These are phyloP conservation scores for Leucoagaricus sp. DNA, from an alignment of 1,284 basidiomycete genomes.

Conservation along the genomic window DNA sequence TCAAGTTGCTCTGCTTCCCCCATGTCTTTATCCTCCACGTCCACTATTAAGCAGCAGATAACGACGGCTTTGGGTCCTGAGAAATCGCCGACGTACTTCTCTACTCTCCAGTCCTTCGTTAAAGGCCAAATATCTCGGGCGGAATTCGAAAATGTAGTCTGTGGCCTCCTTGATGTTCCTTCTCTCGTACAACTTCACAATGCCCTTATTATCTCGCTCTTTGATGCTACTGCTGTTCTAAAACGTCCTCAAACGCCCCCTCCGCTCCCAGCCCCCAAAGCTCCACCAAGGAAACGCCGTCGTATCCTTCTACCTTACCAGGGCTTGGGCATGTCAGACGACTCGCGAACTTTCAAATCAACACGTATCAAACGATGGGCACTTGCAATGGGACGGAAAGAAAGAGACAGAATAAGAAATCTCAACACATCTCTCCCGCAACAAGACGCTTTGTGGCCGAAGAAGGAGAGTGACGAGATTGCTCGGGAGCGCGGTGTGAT, in stretches of 20 bases:
- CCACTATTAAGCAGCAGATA: slow-evolving; percentile 68
- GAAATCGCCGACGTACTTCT: slow-evolving; percentile 64
- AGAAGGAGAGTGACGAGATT: slow-evolving; percentile 64
- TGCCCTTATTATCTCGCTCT: slow-evolving; percentile 76
- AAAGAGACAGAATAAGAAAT: slow-evolving; percentile 68
- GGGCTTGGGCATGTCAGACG: slow-evolving; percentile 53
- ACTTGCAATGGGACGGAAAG: slow-evolving; percentile 66
- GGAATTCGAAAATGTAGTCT: slow-evolving; percentile 73
- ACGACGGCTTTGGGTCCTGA: slow-evolving; percentile 50
- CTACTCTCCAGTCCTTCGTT: slow-evolving; percentile 63
- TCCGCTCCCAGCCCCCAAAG: slow-evolving; percentile 58
- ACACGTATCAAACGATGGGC: slow-evolving; percentile 74
- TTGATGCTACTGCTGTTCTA: slow-evolving; percentile 70
- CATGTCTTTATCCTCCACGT: slow-evolving; percentile 77
- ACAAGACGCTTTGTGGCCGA: slow-evolving; percentile 41
- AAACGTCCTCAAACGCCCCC: slow-evolving; percentile 65
- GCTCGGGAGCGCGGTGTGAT: slow-evolving; percentile 67
- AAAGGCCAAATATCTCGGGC: slow-evolving; percentile 65
- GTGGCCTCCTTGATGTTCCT: slow-evolving; percentile 1
- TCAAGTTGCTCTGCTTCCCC: not conserved
- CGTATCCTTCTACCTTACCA: slow-evolving; percentile 67
- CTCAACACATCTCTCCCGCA: slow-evolving; percentile 40
- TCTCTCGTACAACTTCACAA: slow-evolving; percentile 74
- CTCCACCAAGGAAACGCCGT: slow-evolving; percentile 70
- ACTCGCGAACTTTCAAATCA: slow-evolving; percentile 56